Conservation (phyloP, 2,329 filamentous ascomycete genomes). For the Xylaria sp. region DNA sequence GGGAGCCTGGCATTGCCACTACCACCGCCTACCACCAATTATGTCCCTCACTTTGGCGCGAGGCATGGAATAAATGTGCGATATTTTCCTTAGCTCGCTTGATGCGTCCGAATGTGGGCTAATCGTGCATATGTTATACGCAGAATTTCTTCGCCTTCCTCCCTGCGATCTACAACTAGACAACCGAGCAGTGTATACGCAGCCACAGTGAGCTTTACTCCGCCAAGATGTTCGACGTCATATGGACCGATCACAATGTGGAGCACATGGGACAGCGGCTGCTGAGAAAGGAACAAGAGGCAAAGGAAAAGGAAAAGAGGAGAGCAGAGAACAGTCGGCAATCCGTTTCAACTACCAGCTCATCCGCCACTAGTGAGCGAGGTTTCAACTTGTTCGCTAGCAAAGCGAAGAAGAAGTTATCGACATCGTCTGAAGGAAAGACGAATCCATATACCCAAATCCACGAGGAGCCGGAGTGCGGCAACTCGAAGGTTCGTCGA, state of each 20-base stretch:
- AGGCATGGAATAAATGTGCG: constrained; percentile 24
- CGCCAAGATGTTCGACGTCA: constrained; percentile 66
- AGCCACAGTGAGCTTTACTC: not conserved
- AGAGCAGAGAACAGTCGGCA: constrained; percentile 47
- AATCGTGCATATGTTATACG: not conserved
- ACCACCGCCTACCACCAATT: not conserved
- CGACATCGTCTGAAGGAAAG: constrained; percentile 40
- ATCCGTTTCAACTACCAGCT: constrained; percentile 59
- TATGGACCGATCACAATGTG: constrained; percentile 67
- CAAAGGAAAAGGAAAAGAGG: constrained; percentile 51
- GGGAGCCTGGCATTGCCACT: not conserved
- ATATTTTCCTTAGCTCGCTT: not conserved
- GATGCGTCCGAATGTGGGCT: constrained; percentile 5
- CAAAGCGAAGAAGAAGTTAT: constrained; percentile 53
- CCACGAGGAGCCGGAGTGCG: constrained; percentile 16
- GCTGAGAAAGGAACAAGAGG: constrained; percentile 60
- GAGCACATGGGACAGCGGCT: constrained; percentile 66
- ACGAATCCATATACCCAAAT: constrained; percentile 14
- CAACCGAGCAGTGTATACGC: not conserved
- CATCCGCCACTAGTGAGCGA: constrained; percentile 56
- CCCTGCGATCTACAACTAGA: not conserved
- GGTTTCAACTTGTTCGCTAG: constrained; percentile 59
- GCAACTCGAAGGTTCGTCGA: constrained; percentile 36
- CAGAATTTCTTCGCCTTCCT: constrained; percentile 2
- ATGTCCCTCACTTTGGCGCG: not conserved